A percentile compares a stretch with the other conserved stretches of the same genome.
phyloP scores from a whole-genome alignment of 371 early-diverging fungal species.

The Dichotomocladium elegans region DNA sequence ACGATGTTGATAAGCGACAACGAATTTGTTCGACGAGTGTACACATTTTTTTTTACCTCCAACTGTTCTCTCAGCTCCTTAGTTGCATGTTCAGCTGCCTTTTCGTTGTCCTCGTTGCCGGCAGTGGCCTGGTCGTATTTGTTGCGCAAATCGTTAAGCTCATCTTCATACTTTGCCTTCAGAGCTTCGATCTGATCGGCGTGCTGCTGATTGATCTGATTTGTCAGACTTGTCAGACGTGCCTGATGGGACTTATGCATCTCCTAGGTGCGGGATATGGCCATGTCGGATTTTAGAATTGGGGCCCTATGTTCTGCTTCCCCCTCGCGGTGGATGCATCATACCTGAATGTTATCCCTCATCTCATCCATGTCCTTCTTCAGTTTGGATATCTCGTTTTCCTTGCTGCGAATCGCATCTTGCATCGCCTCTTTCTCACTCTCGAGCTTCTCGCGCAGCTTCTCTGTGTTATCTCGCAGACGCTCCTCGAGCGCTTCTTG shows the following conservation, averaged over 20 bases:
- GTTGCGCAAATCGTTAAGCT: constrained; percentile 8
- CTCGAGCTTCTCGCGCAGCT: constrained; percentile 20
- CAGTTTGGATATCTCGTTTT: constrained; percentile 16
- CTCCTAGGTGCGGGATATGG: too few species aligned
- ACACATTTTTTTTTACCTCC: not conserved
- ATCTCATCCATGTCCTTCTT: constrained; percentile 20
- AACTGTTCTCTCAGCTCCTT: not conserved
- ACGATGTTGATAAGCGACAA: not conserved
- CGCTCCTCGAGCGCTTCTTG: constrained; percentile 8
- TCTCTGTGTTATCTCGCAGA: constrained; percentile 14
- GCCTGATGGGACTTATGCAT: constrained; percentile 26
- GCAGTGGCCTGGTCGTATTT: constrained; percentile 5
- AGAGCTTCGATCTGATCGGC: constrained; percentile 16
- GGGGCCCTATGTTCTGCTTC: too few species aligned
- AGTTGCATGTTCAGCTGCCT: constrained; percentile 3
- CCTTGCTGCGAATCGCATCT: constrained; percentile 12
- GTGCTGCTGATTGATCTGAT: constrained; percentile 22
- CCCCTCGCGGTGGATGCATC: too few species aligned
- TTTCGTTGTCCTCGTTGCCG: not conserved
- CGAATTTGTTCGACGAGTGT: too few species aligned
- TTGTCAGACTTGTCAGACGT: constrained; percentile 18
- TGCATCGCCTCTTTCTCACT: constrained; percentile 16
- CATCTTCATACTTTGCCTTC: constrained; percentile 12
- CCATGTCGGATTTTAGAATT: too few species aligned
- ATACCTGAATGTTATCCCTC: constrained; percentile 18